These are phyloP conservation scores for Falciphora oryzae DNA, from an alignment of 2,329 filamentous ascomycete genomes.

Conservation along the genomic window DNA sequence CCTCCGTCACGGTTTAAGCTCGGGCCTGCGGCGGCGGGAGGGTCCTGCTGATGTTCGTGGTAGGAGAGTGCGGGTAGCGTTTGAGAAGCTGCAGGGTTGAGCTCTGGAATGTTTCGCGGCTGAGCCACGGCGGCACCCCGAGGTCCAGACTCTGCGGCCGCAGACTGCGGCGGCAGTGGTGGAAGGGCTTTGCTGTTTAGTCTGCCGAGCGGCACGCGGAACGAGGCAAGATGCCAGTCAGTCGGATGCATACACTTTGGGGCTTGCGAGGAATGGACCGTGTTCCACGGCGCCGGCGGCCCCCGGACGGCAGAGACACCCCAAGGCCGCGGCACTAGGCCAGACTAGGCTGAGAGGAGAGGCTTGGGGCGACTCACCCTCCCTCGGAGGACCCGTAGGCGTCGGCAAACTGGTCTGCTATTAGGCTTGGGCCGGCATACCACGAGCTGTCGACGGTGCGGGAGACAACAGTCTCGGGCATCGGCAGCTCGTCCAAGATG, in stretches of 20 bases:
- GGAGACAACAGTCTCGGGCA: slow-evolving; percentile 30
- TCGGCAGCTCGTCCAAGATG: slow-evolving; percentile 34
- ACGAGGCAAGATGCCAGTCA: slow-evolving; percentile 3
- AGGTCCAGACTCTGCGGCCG: slow-evolving; percentile 20
- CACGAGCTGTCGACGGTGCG: slow-evolving; percentile 20
- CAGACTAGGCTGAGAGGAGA: background rate
- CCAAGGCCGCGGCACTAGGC: slow-evolving; percentile 8
- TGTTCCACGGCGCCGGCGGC: slow-evolving; percentile 8
- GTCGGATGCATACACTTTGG: background rate
- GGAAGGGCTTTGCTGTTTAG: background rate
- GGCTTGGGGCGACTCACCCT: background rate
- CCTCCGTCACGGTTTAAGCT: slow-evolving; percentile 29
- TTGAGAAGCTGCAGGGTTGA: slow-evolving; percentile 38
- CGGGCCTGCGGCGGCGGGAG: background rate
- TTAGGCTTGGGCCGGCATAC: slow-evolving; percentile 54
- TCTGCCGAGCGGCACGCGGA: background rate
- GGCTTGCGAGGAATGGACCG: background rate
- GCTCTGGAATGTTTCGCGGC: slow-evolving; percentile 33
- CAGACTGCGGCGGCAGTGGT: slow-evolving; percentile 10
- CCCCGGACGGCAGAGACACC: background rate
- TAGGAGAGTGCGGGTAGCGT: slow-evolving; percentile 25
- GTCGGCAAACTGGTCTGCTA: slow-evolving; percentile 52
- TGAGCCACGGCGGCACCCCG: slow-evolving; percentile 15
- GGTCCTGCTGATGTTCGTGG: background rate
- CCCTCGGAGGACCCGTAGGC: slow-evolving; percentile 12